phyloP scores from a whole-genome alignment of 2,329 filamentous ascomycete genomes.

The Coleophoma cylindrospora region DNA sequence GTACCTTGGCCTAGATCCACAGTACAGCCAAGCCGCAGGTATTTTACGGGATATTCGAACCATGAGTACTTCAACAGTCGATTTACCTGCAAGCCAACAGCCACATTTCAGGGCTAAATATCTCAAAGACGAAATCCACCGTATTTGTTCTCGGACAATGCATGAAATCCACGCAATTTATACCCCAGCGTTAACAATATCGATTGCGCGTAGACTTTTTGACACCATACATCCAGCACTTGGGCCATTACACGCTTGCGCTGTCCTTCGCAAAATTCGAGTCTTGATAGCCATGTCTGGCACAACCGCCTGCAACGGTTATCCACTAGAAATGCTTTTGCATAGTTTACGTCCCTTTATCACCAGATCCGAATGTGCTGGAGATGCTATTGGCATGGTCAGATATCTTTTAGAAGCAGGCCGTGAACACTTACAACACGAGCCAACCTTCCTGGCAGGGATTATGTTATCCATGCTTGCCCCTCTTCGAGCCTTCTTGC shows the following conservation, averaged over 20 bases:
- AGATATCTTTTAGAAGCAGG: conserved; percentile 77
- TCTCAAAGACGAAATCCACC: conserved; percentile 68
- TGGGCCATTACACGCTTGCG: conserved; percentile 81
- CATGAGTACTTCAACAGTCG: conserved; percentile 59
- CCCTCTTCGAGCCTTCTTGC: conserved; percentile 71
- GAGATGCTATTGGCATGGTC: conserved; percentile 82
- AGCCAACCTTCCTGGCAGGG: conserved; percentile 74
- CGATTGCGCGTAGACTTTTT: conserved; percentile 71
- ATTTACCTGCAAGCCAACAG: conserved; percentile 74
- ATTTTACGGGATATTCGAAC: conserved; percentile 65
- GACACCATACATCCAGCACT: conserved; percentile 78
- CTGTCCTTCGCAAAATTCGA: conserved; percentile 79
- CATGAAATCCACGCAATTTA: conserved; percentile 64
- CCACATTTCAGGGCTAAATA: conserved; percentile 79
- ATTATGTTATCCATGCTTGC: conserved; percentile 75
- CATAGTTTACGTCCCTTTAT: conserved; percentile 75
- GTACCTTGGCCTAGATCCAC: conserved; percentile 54
- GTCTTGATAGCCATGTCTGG: conserved; percentile 78
- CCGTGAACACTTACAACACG: conserved; percentile 53
- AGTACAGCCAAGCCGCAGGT: conserved; percentile 54
- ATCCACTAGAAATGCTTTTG: conserved; percentile 86
- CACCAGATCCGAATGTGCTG: conserved; percentile 78
- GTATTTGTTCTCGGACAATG: conserved; percentile 69
- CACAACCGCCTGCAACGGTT: conserved; percentile 64
- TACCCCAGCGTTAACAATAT: conserved; percentile 69